Evolutionary conservation across 2,329 filamentous ascomycete genomes (phyloP).

Genomic region (Emmonsia crescens): DNA sequence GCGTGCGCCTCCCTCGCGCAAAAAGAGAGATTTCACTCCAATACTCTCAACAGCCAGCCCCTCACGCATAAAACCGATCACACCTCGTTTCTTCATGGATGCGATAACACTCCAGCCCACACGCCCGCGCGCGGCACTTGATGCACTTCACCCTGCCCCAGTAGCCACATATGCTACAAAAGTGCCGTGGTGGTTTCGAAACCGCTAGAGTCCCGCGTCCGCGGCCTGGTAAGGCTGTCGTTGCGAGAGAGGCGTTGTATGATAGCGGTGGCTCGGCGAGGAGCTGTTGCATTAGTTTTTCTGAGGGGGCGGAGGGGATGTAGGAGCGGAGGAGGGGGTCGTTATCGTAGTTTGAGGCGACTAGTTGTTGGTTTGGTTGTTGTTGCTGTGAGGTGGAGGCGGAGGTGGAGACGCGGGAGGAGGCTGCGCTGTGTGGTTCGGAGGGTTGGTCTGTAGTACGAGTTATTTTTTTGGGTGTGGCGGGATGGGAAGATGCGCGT

Average conservation of each 20-base stretch:
- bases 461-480: background rate
- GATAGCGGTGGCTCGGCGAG: conserved; percentile 37
- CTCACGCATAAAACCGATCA: conserved; percentile 27
- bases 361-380: conserved; percentile 17
- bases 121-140: conserved; percentile 37
- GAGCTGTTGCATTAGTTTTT: conserved; percentile 35
- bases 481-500: background rate
- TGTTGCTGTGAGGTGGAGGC: conserved; percentile 1
- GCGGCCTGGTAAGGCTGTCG: conserved; percentile 16
- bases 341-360: conserved; percentile 32
- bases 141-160: conserved; percentile 41
- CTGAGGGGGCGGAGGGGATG: conserved; percentile 33
- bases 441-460: background rate
- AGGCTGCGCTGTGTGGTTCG: background rate
- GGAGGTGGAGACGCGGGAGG: background rate
- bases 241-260: conserved; percentile 36
- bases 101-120: conserved; percentile 38
- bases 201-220: background rate
- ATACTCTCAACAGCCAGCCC: background rate
- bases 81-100: conserved; percentile 39
- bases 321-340: conserved; percentile 34
- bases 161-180: conserved; percentile 41
- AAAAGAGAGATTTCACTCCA: background rate
- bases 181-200: conserved; percentile 28
- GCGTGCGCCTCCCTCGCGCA: background rate